Base-by-base conservation (phyloP, 2,329 filamentous ascomycete species). In the Penicillium sp. region DNA sequence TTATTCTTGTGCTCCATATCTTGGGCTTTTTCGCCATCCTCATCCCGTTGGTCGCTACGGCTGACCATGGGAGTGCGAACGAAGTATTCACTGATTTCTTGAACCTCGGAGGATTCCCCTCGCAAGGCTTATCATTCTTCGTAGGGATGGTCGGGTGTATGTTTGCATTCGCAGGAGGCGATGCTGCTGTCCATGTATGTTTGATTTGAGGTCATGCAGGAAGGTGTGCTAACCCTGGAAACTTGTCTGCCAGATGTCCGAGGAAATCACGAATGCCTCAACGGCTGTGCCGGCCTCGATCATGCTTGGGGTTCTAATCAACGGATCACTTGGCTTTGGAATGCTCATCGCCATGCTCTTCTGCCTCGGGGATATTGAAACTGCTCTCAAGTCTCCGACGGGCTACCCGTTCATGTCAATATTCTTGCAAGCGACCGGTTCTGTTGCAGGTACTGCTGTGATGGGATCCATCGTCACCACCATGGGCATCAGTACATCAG, bases 21-120 rank as follows among this genome's bases (percentile, higher is more conserved):
- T 63, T 79, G 13, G 81, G 81, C 3, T 79, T 83, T 62, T 79
- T 83, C 52, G 80, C 75, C 0, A 78, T 82, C 51, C 65, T 83
- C 10, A 77, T 82, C 21, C 72, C 77, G 0, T 64, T 82, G 3
- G 71, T 75, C 55, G 70, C 75, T 1, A 68, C 79, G 50, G 74
- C 76, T 0, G 73, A 76, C 1, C 69, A 71, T 8, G 71, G 75
- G 36, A 70, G 73, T 16, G 69, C 76, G 0, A 63, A 72, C 13
- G 71, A 73, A 3, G 76, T 81, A 0, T 81, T 83, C 53, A 75
- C 75, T 3, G 66, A 72, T 1, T 83, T 83, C 56, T 68, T 72
- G 18, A 81, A 83, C 52, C 52, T 65, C 14, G 79, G 79, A 0
- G 67, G 66, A 3, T 83, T 78, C 75, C 67, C 68, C 1, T 77